These are phyloP conservation scores for Cicer judaicum DNA, from an alignment of 306 rosid genomes.

Conservation along the genomic window DNA sequence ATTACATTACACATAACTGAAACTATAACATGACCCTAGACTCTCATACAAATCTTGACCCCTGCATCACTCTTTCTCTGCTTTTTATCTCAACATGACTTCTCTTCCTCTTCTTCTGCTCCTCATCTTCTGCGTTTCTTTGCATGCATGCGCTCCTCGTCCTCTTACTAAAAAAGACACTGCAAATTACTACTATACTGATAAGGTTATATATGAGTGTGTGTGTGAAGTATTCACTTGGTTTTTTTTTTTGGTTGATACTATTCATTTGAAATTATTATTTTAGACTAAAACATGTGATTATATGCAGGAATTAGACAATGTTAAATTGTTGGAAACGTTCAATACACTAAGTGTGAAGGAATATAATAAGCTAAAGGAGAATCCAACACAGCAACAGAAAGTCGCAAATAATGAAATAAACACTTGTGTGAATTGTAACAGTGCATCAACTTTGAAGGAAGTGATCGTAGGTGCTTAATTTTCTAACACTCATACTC, in stretches of 20 bases:
- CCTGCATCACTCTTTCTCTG: background rate
- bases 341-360: slow-evolving; percentile 34
- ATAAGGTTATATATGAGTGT: slow-evolving; percentile 43
- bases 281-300: slow-evolving; percentile 7
- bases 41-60: slow-evolving; percentile 24
- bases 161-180: slow-evolving; percentile 35
- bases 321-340: slow-evolving; percentile 40
- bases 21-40: slow-evolving; percentile 27
- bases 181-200: slow-evolving; percentile 18
- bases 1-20: slow-evolving; percentile 49
- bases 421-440: slow-evolving; percentile 34
- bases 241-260: background rate
- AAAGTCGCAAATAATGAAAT: slow-evolving; percentile 36
- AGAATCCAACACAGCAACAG: slow-evolving; percentile 25
- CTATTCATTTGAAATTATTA: slow-evolving; percentile 22
- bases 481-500: background rate
- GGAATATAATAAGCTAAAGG: slow-evolving; percentile 35
- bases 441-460: slow-evolving; percentile 40
- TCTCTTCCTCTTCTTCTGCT: slow-evolving; percentile 47
- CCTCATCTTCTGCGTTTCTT: slow-evolving; percentile 50
- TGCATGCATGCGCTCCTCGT: slow-evolving; percentile 74
- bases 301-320: slow-evolving; percentile 51
- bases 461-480: slow-evolving; percentile 39
- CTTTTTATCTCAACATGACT: slow-evolving; percentile 52
- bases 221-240: background rate